phyloP scores from a whole-genome alignment of 1,284 basidiomycete species.

The Athelia sp. region DNA sequence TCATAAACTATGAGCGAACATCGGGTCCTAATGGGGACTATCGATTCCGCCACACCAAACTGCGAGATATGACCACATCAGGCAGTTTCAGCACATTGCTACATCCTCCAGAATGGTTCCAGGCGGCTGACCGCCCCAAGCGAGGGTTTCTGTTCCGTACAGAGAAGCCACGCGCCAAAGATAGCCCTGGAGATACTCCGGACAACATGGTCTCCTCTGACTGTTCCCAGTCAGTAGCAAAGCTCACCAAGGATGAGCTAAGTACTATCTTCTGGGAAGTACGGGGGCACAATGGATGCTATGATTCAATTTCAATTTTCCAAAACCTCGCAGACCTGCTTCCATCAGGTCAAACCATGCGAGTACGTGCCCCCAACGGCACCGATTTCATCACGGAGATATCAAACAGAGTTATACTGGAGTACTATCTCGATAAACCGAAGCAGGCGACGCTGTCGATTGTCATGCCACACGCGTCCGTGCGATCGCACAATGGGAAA shows the following conservation, averaged over 20 bases:
- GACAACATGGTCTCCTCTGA: conserved; percentile 20
- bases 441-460: conserved; percentile 13
- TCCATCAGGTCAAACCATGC: conserved; percentile 12
- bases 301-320: conserved; percentile 17
- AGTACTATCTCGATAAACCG: conserved; percentile 16
- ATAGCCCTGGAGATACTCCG: conserved; percentile 15
- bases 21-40: conserved; percentile 16
- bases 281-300: conserved; percentile 24
- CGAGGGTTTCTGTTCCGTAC: conserved; percentile 21
- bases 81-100: neutral
- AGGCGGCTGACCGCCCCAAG: conserved; percentile 7
- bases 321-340: conserved; percentile 25
- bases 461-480: too few relatives aligned
- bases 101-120: conserved; percentile 7
- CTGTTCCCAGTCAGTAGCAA: conserved; percentile 5
- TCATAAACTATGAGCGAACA: conserved; percentile 22
- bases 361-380: conserved; percentile 18
- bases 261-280: conserved; percentile 26
- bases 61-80: conserved; percentile 16
- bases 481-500: too few relatives aligned
- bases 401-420: conserved; percentile 15
- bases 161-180: neutral
- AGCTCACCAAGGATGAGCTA: conserved; percentile 16
- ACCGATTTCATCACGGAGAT: conserved; percentile 15
- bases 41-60: conserved; percentile 20